These are phyloP conservation scores for Boletales sp. DNA, from an alignment of 768 basidiomycete genomes.

Conservation along the genomic window DNA sequence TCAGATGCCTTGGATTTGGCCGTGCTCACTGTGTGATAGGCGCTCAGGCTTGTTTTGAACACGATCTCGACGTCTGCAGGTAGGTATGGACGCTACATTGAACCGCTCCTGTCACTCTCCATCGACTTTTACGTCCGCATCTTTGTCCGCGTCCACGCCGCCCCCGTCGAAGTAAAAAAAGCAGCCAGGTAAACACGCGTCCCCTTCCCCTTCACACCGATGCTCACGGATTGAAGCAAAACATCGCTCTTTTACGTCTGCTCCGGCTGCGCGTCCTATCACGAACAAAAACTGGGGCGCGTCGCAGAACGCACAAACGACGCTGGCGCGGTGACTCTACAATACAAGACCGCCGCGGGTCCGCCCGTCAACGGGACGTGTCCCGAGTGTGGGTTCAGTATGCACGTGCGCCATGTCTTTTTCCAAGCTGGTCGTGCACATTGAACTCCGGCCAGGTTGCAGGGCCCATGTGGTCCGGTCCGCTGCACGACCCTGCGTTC, in stretches of 20 bases:
- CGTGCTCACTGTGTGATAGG: slow-evolving; percentile 41
- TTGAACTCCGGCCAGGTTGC: slow-evolving; percentile 51
- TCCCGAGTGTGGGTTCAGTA: slow-evolving; percentile 71
- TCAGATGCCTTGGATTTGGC: background rate
- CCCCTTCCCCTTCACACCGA: background rate
- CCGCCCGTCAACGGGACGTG: slow-evolving; percentile 68
- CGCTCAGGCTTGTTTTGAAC: slow-evolving; percentile 68
- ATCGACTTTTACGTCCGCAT: slow-evolving; percentile 97
- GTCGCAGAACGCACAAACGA: slow-evolving; percentile 59
- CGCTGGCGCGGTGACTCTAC: slow-evolving; percentile 54
- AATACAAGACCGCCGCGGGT: slow-evolving; percentile 71
- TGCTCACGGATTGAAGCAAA: slow-evolving; percentile 49
- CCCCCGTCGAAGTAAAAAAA: slow-evolving; percentile 83
- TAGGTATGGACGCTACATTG: slow-evolving; percentile 88
- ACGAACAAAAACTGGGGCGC: slow-evolving; percentile 83
- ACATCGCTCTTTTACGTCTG: slow-evolving; percentile 86
- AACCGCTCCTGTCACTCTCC: slow-evolving; percentile 84
- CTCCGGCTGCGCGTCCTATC: slow-evolving; percentile 73
- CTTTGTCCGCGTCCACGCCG: slow-evolving; percentile 74
- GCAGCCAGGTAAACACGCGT: slow-evolving; percentile 57
- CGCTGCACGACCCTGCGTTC: slow-evolving; percentile 76
- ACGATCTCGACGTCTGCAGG: slow-evolving; percentile 82
- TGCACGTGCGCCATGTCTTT: slow-evolving; percentile 53
- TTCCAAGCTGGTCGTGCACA: too few species aligned
- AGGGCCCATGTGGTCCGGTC: slow-evolving; percentile 96